phyloP scores from a whole-genome alignment of 2,329 filamentous ascomycete species.

The Colletotrichum sp. region DNA sequence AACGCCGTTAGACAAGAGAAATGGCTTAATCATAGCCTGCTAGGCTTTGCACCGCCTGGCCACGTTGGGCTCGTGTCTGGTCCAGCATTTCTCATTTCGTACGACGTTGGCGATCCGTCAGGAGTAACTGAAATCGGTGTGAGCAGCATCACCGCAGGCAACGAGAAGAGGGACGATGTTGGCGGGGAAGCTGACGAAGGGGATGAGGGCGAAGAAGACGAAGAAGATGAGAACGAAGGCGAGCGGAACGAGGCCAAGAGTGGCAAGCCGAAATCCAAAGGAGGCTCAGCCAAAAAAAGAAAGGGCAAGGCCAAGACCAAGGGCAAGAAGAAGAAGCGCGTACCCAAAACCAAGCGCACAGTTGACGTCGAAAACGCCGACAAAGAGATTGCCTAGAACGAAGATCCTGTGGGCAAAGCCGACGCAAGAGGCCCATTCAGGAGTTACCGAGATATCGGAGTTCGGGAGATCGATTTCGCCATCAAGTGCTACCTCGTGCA shows the following conservation, averaged over 20 bases:
- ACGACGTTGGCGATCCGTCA: not conserved
- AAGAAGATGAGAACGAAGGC: accelerated
- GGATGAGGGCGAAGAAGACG: not conserved
- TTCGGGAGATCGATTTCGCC: not conserved
- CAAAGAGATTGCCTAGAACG: accelerated
- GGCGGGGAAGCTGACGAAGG: accelerated
- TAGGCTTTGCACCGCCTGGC: not conserved
- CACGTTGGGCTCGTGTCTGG: not conserved
- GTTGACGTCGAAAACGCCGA: accelerated
- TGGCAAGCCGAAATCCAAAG: not conserved
- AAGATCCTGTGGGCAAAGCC: accelerated
- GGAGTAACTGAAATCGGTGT: accelerated
- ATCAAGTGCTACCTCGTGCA: not conserved
- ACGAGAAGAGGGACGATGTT: accelerated
- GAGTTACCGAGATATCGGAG: accelerated
- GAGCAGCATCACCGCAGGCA: not conserved
- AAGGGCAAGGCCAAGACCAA: not conserved
- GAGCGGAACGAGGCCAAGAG: accelerated
- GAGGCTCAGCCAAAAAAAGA: not conserved
- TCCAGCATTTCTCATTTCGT: not conserved
- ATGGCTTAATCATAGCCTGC: not conserved
- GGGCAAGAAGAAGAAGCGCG: not conserved
- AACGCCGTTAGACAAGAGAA: not conserved
- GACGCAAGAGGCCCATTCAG: not conserved
- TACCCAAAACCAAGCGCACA: not conserved